Evolutionary conservation across 108 stramenopile species (phyloP).

Genomic region (Conticribra weissflogii): DNA sequence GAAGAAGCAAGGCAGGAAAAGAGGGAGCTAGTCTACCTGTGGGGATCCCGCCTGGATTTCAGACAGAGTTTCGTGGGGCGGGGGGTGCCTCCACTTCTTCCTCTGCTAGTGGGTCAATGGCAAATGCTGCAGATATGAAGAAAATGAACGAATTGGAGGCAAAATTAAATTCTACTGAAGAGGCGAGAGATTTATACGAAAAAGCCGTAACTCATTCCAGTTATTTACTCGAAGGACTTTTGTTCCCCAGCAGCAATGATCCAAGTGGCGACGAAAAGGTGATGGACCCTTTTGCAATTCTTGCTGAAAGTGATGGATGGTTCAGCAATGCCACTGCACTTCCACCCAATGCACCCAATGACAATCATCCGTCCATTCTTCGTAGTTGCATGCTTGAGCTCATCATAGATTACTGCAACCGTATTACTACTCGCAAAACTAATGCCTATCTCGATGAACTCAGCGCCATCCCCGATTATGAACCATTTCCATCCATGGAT

Average conservation of each 20-base stretch:
- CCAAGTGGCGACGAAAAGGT: background rate
- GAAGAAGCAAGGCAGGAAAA: background rate
- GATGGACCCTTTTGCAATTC: constrained; percentile 56
- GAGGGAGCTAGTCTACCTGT: constrained; percentile 49
- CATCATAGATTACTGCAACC: constrained; percentile 75
- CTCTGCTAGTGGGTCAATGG: background rate
- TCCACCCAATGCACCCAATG: constrained; percentile 9
- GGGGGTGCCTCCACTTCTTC: constrained; percentile 3
- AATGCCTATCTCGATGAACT: constrained; percentile 54
- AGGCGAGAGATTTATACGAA: constrained; percentile 39
- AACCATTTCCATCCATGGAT: constrained; percentile 46
- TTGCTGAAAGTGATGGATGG: constrained; percentile 57
- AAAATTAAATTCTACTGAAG: constrained; percentile 46
- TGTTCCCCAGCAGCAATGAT: constrained; percentile 44
- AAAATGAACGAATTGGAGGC: constrained; percentile 36
- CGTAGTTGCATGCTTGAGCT: constrained; percentile 68
- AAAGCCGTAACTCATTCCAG: constrained; percentile 48
- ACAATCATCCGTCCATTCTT: constrained; percentile 48
- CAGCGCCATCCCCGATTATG: constrained; percentile 35
- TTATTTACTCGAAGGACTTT: constrained; percentile 57
- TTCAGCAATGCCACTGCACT: constrained; percentile 34
- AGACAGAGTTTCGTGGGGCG: constrained; percentile 29
- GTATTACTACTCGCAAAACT: constrained; percentile 53
- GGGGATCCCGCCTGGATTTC: constrained; percentile 44
- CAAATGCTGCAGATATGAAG: background rate